phyloP scores from a whole-genome alignment of 768 basidiomycete genomes.

The Exsudoporus frostii region DNA sequence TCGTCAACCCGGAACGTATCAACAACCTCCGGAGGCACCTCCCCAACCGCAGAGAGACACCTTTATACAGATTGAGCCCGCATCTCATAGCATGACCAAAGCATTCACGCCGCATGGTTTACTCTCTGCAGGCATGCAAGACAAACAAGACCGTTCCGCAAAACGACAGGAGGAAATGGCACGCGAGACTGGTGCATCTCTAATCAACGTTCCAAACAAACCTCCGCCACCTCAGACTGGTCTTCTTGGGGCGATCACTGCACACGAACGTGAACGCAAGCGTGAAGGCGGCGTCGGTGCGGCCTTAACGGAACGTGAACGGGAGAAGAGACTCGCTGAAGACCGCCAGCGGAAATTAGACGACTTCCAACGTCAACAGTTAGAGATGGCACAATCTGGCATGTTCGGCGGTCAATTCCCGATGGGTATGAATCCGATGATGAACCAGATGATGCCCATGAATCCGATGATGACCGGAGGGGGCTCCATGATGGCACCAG shows the following conservation, averaged over 20 bases:
- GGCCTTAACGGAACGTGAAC: slow-evolving; percentile 89
- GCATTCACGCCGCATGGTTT: slow-evolving; percentile 94
- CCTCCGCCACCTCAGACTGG: slow-evolving; percentile 95
- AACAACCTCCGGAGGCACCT: slow-evolving; percentile 33
- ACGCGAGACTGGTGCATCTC: slow-evolving; percentile 83
- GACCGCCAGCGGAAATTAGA: slow-evolving; percentile 91
- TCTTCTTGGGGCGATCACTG: slow-evolving; percentile 92
- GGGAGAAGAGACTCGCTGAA: slow-evolving; percentile 88
- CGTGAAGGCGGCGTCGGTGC: slow-evolving; percentile 95
- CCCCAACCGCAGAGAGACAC: slow-evolving; percentile 42
- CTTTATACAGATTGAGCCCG: slow-evolving; percentile 72
- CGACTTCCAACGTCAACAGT: slow-evolving; percentile 82
- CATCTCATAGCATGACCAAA: slow-evolving; percentile 78
- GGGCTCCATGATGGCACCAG: slow-evolving; percentile 46
- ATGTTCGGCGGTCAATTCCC: slow-evolving; percentile 56
- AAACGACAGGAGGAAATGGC: slow-evolving; percentile 94
- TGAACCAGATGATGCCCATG: slow-evolving; percentile 44
- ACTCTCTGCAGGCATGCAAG: slow-evolving; percentile 91
- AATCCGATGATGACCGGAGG: slow-evolving; percentile 57
- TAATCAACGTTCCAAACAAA: slow-evolving; percentile 94
- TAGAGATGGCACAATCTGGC: slow-evolving; percentile 86
- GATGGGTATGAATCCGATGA: slow-evolving; percentile 59
- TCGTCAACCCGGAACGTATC: slow-evolving; percentile 43
- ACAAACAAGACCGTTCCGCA: slow-evolving; percentile 93
- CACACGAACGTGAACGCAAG: slow-evolving; percentile 91